A percentile compares a stretch with the other conserved stretches of the same genome.
Evolutionary conservation across 139 green algal species (phyloP).

Genomic region (Trebouxia sp.): DNA sequence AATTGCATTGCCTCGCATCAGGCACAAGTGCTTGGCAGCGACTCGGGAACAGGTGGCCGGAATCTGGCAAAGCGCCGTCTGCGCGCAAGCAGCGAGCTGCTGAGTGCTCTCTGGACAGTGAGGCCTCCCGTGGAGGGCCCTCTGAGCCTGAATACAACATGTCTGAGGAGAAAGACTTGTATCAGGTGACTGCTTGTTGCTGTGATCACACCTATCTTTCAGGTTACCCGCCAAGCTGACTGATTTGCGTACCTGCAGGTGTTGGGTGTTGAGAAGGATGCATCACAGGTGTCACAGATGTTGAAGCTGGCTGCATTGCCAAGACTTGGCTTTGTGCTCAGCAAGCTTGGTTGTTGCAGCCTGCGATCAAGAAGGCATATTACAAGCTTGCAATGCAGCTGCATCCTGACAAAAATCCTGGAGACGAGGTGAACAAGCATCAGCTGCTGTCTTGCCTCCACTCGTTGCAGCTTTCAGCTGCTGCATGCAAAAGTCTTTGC

Average conservation of each 20-base stretch:
- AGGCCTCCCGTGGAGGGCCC: no score
- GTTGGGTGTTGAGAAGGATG: conserved; percentile 59
- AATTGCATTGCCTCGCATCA: no score
- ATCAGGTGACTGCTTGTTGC: no score
- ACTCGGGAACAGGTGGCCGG: no score
- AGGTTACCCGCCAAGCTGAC: no score
- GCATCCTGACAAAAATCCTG: conserved; percentile 93
- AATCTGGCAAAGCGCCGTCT: no score
- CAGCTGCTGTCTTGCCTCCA: neutral
- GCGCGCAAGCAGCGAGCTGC: no score
- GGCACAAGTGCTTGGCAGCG: no score
- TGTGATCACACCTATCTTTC: no score
- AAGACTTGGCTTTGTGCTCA: neutral
- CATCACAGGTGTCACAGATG: conserved; percentile 43
- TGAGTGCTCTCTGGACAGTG: no score
- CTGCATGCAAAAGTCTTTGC: neutral
- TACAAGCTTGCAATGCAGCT: conserved; percentile 80
- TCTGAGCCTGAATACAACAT: neutral
- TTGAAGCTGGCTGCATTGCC: neutral
- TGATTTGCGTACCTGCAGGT: conserved; percentile 49
- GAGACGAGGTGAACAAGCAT: conserved; percentile 46
- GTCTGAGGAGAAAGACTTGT: conserved; percentile 2
- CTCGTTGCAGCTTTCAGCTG: neutral
- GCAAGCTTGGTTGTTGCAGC: conserved; percentile 25
- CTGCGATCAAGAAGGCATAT: conserved; percentile 86